A percentile compares a stretch with the other conserved stretches of the same genome.
These are phyloP conservation scores for Globisporangium okanoganense DNA, from an alignment of 352 stramenopile species.

Conservation along the genomic window DNA sequence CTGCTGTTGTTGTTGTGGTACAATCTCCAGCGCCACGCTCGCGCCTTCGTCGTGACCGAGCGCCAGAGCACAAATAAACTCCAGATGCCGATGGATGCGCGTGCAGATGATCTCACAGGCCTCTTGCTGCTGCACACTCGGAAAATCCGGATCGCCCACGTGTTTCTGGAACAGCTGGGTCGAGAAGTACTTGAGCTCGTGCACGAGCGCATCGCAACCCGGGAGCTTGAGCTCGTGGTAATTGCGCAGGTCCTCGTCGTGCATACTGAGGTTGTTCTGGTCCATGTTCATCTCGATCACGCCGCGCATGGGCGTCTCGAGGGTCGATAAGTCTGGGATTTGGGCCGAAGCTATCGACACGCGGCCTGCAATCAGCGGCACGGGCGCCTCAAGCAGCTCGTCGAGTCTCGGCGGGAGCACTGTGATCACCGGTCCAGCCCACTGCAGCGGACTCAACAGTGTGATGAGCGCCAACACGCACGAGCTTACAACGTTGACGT, in stretches of 20 bases:
- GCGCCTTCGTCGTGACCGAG: conserved; percentile 23
- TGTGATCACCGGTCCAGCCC: conserved; percentile 73
- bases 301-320: conserved; percentile 52
- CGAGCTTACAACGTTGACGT: conserved; percentile 72
- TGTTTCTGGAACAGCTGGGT: conserved; percentile 55
- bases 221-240: conserved; percentile 80
- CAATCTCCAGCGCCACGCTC: background rate
- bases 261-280: conserved; percentile 68
- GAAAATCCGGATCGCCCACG: conserved; percentile 46
- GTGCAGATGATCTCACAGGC: conserved; percentile 67
- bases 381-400: conserved; percentile 71
- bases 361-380: conserved; percentile 73
- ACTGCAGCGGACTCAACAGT: conserved; percentile 63
- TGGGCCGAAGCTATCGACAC: conserved; percentile 49
- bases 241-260: conserved; percentile 64
- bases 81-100: conserved; percentile 58
- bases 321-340: conserved; percentile 51
- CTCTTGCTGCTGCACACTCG: conserved; percentile 62
- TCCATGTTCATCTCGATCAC: conserved; percentile 86
- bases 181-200: conserved; percentile 59
- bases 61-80: conserved; percentile 52
- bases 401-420: conserved; percentile 61
- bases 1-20: background rate
- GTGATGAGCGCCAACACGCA: conserved; percentile 75
- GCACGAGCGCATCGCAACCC: conserved; percentile 62